Evolutionary conservation across 148 eudicot genomes (phyloP).

Genomic region (Fagopyrum esculentum): DNA sequence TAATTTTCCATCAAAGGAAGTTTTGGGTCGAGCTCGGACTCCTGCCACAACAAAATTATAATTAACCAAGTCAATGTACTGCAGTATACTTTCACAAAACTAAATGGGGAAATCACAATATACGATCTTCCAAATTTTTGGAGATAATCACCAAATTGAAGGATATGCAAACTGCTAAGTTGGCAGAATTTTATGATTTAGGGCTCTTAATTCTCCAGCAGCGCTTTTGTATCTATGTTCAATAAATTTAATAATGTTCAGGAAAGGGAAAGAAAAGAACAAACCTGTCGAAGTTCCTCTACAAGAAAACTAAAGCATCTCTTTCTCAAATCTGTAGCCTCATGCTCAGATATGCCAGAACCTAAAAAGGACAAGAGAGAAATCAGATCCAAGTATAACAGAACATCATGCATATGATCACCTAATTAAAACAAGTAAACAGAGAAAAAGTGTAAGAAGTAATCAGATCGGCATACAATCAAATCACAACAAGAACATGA

Average conservation of each 20-base stretch:
- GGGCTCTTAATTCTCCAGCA: not conserved
- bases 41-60: not conserved
- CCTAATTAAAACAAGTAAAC: not conserved
- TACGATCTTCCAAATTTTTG: not conserved
- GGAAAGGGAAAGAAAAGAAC: not conserved
- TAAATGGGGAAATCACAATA: not conserved
- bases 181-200: too few relatives aligned
- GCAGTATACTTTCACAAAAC: not conserved
- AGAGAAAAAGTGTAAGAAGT: not conserved
- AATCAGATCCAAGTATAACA: not conserved
- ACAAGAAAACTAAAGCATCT: slow-evolving; percentile 64
- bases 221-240: not conserved
- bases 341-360: slow-evolving; percentile 54
- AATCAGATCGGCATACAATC: not conserved
- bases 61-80: not conserved
- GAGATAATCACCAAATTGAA: not conserved
- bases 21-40: slow-evolving; percentile 14
- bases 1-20: slow-evolving; percentile 35
- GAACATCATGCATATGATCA: not conserved
- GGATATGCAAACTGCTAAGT: not conserved
- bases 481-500: not conserved
- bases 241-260: not conserved
- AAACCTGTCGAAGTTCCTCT: slow-evolving; percentile 61
- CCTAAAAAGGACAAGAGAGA: slow-evolving; percentile 33
- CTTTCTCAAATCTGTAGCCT: slow-evolving; percentile 53